Base-by-base conservation (phyloP, 2,329 filamentous ascomycete species). In the Hymenoscyphus fructigenus region DNA sequence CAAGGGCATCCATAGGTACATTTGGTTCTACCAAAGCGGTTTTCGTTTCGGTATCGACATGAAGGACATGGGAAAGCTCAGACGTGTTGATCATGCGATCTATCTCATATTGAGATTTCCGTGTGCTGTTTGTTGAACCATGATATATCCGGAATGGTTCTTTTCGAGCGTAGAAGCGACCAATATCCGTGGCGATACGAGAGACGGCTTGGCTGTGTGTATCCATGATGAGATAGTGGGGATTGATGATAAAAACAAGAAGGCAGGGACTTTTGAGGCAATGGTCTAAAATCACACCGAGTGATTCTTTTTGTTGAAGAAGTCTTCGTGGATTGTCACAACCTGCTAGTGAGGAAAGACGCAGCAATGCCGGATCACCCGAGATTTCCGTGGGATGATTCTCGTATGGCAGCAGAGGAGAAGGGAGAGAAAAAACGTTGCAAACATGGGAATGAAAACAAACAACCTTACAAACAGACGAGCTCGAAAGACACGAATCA, bases 1-100 rank as follows among this genome's bases (percentile, higher is more conserved):
- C 82, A 0, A 91, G 80, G 1, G 77, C 76, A 66, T 89, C 87
- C 87, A 91, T 91, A 0, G 86, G 80, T 3, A 91, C 87, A 68
- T 90, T 91, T 0, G 88, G 87, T 71, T 91, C 88, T 0, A 89
- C 88, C 0, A 86, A 70, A 23, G 77, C 79, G 2, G 77, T 81
- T 67, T 78, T 80, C 10, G 70, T 75, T n/a, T 73, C 64, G 3
- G 71, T 71, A 65, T 83, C 75, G 58, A 84, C 75, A n/a, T 71
- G 68, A 9, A 84, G 70, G 4, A 84, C 77, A 70, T 82, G 74
- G 47, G 77, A 78, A n/a, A 84, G 76, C 6, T 72, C 70, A 66
- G 78, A 81, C n/a, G 81, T 82, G 67, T 84, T 80, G 47, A 84
- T 74, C 62, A 72, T 69, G 26, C 65, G 63, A 28, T 67, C 61